Evolutionary conservation across 768 basidiomycete species (phyloP).

Genomic region (Termitomyces sp.): DNA sequence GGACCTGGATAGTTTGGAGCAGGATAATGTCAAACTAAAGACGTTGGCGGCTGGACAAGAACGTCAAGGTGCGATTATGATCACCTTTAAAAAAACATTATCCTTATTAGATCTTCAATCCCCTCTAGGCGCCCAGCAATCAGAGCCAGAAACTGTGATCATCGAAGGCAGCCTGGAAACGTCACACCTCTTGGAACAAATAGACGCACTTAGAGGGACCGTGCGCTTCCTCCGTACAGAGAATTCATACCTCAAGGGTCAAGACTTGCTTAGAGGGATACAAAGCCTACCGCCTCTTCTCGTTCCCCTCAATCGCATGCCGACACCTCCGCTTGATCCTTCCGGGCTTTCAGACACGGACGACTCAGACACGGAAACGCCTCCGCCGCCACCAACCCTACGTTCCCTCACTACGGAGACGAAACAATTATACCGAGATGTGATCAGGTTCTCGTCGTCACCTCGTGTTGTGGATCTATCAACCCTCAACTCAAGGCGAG

Average conservation of each 20-base stretch:
- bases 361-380: conserved; percentile 44
- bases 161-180: conserved; percentile 84
- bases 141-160: conserved; percentile 55
- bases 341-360: conserved; percentile 67
- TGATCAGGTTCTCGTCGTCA: conserved; percentile 78
- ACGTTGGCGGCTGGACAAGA: conserved; percentile 58
- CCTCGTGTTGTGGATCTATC: conserved; percentile 86
- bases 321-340: conserved; percentile 64
- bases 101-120: neutral
- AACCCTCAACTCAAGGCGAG: conserved; percentile 43
- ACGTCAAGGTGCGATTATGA: conserved; percentile 51
- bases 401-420: conserved; percentile 76
- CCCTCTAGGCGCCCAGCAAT: conserved; percentile 41
- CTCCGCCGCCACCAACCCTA: conserved; percentile 42
- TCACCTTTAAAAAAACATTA: neutral
- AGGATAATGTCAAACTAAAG: conserved; percentile 85
- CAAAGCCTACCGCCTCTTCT: conserved; percentile 65
- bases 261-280: conserved; percentile 83
- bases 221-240: conserved; percentile 91
- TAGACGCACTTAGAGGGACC: conserved; percentile 87
- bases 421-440: conserved; percentile 83
- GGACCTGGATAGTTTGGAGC: conserved; percentile 81
- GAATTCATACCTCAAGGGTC: conserved; percentile 90
- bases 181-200: conserved; percentile 85
- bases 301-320: conserved; percentile 36